These are phyloP conservation scores for Parmelia sp. DNA, from an alignment of 495 filamentous ascomycete species.

Conservation along the genomic window DNA sequence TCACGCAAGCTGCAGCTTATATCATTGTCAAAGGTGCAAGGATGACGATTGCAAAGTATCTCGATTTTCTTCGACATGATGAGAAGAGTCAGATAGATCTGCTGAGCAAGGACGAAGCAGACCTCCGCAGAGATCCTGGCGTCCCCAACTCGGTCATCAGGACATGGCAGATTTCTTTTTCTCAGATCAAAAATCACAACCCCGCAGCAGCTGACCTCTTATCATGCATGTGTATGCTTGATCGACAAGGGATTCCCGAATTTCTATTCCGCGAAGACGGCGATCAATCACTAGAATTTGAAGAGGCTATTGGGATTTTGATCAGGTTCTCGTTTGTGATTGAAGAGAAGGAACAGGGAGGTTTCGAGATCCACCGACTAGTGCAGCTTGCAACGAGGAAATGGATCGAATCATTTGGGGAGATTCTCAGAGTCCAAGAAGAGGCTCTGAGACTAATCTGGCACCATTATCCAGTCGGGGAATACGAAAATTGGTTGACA, in stretches of 20 bases:
- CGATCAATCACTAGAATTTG: slow-evolving; percentile 23
- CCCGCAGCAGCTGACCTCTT: neutral
- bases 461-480: neutral
- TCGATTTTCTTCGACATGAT: too few relatives aligned
- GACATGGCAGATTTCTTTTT: slow-evolving; percentile 7
- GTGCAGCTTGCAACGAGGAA: slow-evolving; percentile 23
- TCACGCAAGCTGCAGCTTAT: slow-evolving; percentile 1
- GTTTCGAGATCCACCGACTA: slow-evolving; percentile 24
- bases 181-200: neutral
- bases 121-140: neutral
- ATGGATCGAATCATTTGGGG: slow-evolving; percentile 26
- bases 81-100: neutral
- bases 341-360: slow-evolving; percentile 7
- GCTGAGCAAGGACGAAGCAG: neutral
- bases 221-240: slow-evolving; percentile 12
- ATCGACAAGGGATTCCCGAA: slow-evolving; percentile 6
- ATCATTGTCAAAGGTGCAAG: neutral
- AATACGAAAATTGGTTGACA: neutral
- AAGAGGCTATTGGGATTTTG: slow-evolving; percentile 8
- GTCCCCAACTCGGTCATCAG: neutral
- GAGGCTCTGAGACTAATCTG: neutral
- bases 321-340: slow-evolving; percentile 23
- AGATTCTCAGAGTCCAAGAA: neutral
- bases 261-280: slow-evolving; percentile 17
- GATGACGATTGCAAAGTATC: neutral